Percentiles rank a stretch among this genome's conserved stretches.
phyloP scores from a whole-genome alignment of 2,329 filamentous ascomycete species.

The Colletotrichum falcatum region DNA sequence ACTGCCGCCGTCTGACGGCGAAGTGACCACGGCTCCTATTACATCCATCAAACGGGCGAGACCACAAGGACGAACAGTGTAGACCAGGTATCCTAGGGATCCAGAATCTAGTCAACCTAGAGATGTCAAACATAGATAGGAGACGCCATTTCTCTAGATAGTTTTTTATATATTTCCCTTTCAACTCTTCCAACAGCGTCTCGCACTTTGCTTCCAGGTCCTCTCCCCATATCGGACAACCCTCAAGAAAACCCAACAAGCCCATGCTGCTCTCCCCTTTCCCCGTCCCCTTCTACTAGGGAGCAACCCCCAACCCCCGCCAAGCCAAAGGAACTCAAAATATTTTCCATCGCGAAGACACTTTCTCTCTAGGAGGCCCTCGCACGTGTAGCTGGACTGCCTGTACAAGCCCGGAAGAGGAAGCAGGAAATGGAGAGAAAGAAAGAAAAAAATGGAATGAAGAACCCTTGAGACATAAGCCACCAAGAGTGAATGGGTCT shows the following conservation, averaged over 20 bases:
- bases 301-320: too few relatives aligned
- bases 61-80: background rate
- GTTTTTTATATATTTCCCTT: background rate
- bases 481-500: background rate
- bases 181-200: background rate
- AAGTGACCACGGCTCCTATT: background rate
- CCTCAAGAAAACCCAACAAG: background rate
- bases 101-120: background rate
- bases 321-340: background rate
- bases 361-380: background rate
- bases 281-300: background rate
- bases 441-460: background rate
- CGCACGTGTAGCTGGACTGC: background rate
- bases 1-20: background rate
- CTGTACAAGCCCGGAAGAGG: background rate
- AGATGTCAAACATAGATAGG: background rate
- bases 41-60: too few relatives aligned
- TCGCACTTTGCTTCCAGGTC: background rate
- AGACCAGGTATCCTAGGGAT: background rate
- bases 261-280: background rate
- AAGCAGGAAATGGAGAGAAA: background rate
- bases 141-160: background rate
- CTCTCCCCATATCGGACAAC: background rate
- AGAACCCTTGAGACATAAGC: background rate
- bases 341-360: conserved; percentile 5